Conservation (phyloP, 108 stramenopile species). For the Pseudonitzschia delicatissima region DNA sequence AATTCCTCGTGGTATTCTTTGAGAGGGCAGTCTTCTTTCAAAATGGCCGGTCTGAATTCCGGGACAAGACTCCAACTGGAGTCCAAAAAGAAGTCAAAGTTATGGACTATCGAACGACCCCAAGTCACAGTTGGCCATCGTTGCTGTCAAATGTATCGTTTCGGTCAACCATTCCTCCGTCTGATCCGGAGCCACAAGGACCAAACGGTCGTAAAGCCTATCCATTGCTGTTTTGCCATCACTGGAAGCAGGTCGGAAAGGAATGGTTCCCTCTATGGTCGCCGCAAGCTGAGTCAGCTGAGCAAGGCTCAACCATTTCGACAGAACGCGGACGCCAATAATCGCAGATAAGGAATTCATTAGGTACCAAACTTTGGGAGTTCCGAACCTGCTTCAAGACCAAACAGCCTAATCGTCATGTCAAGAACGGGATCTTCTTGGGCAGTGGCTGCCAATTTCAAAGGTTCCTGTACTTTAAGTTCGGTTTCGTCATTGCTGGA, state of each 20-base stretch:
- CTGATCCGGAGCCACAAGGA: slow-evolving; percentile 20
- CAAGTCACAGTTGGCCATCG: slow-evolving; percentile 47
- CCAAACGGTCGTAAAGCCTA: slow-evolving; percentile 40
- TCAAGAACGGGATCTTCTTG: slow-evolving; percentile 17
- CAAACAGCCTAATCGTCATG: slow-evolving; percentile 19
- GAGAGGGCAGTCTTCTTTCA: slow-evolving; percentile 36
- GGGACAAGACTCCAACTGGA: slow-evolving; percentile 63
- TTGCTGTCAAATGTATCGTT: slow-evolving; percentile 46
- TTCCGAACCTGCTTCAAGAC: slow-evolving; percentile 13
- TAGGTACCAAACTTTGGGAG: slow-evolving; percentile 41
- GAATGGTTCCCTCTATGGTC: slow-evolving; percentile 71
- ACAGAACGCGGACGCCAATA: slow-evolving; percentile 42
- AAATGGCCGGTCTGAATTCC: slow-evolving; percentile 42
- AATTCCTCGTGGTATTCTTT: slow-evolving; percentile 29
- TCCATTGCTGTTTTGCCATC: slow-evolving; percentile 48
- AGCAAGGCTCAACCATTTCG: slow-evolving; percentile 21
- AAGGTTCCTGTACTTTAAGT: background rate
- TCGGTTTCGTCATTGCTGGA: background rate
- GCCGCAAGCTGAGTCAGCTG: slow-evolving; percentile 45
- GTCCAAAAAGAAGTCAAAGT: slow-evolving; percentile 52
- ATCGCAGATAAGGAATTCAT: slow-evolving; percentile 59
- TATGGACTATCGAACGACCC: slow-evolving; percentile 48
- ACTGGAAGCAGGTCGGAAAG: slow-evolving; percentile 36
- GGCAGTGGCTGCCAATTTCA: slow-evolving; percentile 12
- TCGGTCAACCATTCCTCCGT: slow-evolving; percentile 34